Percentiles rank a stretch among this genome's conserved stretches.
Evolutionary conservation across 2,329 filamentous ascomycete species (phyloP).

Genomic region (Trichoderma koningiopsis): DNA sequence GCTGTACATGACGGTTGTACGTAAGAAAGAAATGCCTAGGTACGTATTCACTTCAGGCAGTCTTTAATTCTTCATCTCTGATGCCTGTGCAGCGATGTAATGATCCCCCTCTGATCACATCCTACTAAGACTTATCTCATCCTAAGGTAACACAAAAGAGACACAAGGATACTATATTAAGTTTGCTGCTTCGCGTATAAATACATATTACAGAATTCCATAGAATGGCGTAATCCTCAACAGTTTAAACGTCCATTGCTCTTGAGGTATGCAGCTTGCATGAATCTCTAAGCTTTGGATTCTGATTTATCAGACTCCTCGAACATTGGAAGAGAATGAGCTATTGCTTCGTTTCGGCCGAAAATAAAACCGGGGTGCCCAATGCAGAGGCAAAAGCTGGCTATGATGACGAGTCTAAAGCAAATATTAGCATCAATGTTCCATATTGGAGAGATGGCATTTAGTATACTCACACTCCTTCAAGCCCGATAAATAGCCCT

Average conservation of each 20-base stretch:
- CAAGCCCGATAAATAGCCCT: constrained; percentile 55
- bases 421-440: constrained; percentile 21
- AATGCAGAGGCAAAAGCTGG: constrained; percentile 41
- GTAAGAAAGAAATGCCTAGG: too few relatives aligned
- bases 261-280: neutral
- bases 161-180: too few relatives aligned
- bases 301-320: neutral
- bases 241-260: neutral
- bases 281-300: neutral
- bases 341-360: neutral
- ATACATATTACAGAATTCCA: neutral
- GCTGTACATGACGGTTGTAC: too few relatives aligned
- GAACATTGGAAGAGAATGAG: neutral
- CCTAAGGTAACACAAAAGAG: too few relatives aligned
- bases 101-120: too few relatives aligned
- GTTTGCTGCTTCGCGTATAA: too few relatives aligned
- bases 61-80: too few relatives aligned
- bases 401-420: constrained; percentile 39
- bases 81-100: too few relatives aligned
- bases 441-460: accelerated
- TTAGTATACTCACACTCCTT: constrained; percentile 47
- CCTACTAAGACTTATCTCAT: too few relatives aligned
- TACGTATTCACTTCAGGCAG: too few relatives aligned
- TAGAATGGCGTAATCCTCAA: neutral
- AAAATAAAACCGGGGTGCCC: constrained; percentile 42